A percentile compares a stretch with the other conserved stretches of the same genome.
These are phyloP conservation scores for Eucalyptus curtisii DNA, from an alignment of 345 rosid genomes.

Conservation along the genomic window DNA sequence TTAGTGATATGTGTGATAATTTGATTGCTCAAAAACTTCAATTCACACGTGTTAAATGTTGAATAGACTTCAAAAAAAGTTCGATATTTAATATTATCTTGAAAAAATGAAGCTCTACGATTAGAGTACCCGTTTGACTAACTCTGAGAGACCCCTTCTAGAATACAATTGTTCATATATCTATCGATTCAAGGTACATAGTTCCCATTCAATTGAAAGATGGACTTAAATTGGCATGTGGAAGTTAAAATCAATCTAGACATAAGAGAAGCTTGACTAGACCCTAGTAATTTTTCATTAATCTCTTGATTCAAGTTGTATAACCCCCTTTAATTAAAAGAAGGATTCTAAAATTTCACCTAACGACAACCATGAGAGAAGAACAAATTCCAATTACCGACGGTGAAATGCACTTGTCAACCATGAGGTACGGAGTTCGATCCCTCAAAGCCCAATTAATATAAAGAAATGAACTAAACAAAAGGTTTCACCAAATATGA, in stretches of 20 bases:
- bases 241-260: background rate
- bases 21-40: background rate
- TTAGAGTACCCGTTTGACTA: background rate
- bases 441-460: background rate
- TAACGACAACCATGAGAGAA: background rate
- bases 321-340: background rate
- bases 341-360: background rate
- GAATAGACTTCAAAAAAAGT: background rate
- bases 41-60: background rate
- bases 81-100: background rate
- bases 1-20: background rate
- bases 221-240: background rate
- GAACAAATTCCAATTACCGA: background rate
- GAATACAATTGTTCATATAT: background rate
- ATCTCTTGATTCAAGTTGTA: background rate
- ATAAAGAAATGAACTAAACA: background rate
- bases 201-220: background rate
- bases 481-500: background rate
- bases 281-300: background rate
- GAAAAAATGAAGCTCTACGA: accelerated
- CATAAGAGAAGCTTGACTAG: background rate
- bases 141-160: background rate
- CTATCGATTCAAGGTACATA: background rate
- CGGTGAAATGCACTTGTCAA: background rate
- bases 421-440: background rate